Conservation (phyloP, 2,329 filamentous ascomycete genomes). For the Colletotrichum spinosum region DNA sequence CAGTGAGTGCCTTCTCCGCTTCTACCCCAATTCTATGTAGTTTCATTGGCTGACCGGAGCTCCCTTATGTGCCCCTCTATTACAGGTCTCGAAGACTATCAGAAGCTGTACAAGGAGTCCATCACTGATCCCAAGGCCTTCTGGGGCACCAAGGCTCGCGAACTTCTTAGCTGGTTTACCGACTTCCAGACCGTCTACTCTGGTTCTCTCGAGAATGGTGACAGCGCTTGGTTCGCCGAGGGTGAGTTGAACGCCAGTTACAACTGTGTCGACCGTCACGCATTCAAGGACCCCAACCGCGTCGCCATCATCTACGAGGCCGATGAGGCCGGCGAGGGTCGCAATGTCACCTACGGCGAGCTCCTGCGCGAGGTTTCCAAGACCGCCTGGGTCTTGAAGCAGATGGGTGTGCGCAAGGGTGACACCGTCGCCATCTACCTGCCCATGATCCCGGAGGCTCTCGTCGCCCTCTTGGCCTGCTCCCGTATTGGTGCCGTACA, state of each 20-base stretch:
- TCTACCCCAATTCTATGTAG: conserved; percentile 34
- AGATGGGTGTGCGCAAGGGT: conserved; percentile 96
- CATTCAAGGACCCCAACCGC: conserved; percentile 92
- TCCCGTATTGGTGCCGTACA: conserved; percentile 93
- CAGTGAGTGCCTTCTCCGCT: conserved; percentile 58
- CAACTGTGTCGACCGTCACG: conserved; percentile 97
- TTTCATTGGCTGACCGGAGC: conserved; percentile 35
- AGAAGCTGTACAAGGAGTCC: conserved; percentile 81
- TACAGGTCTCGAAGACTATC: conserved; percentile 74
- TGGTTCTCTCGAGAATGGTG: conserved; percentile 81
- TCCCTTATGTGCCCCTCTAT: conserved; percentile 25
- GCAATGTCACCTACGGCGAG: conserved; percentile 92
- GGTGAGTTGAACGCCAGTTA: conserved; percentile 94
- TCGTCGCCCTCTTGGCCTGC: conserved; percentile 92
- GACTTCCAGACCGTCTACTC: conserved; percentile 92
- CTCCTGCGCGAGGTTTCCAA: conserved; percentile 91
- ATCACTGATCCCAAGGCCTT: conserved; percentile 91
- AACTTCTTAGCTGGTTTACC: conserved; percentile 88
- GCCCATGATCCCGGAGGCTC: conserved; percentile 97
- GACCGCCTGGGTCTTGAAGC: conserved; percentile 87
- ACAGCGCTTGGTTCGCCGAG: conserved; percentile 95
- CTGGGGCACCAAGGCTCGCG: conserved; percentile 87
- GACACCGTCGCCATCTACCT: conserved; percentile 98
- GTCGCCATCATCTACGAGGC: conserved; percentile 99
- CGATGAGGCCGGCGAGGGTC: conserved; percentile 88